Evolutionary conservation across 2,329 filamentous ascomycete species (phyloP), one percentile per base, ranked within the genome.

Genomic region (Curvularia eragrostidis): DNA sequence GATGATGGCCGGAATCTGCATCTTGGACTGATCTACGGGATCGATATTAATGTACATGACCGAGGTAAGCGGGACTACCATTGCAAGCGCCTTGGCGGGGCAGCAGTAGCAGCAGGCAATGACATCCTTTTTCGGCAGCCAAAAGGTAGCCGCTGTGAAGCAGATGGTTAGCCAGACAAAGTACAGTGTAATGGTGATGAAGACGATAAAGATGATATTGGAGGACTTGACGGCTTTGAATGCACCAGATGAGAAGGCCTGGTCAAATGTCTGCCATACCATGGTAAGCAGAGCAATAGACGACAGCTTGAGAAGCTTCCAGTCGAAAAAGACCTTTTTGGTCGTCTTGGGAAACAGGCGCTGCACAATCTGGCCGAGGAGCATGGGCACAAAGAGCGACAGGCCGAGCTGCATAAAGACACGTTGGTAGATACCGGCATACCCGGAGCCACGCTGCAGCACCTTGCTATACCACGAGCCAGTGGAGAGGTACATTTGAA

Each of bases 91-190:
- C 75, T 92, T 92, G 13, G 89, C 89, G 0, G 89, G 88, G 24
- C 86, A 87, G 66, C 88, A 91, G 74, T 91, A 91, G 65, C 88
- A 91, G 13, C 90, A 85, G 0, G 89, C 88, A 48, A 91, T 84
- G 0, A 88, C 84, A 65, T 91, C 86, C 56, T 84, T 82, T 36
- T 83, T 83, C 0, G 82, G 77, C 71, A 90, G 80, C 66, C 82
- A 85, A 34, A 81, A 74, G 2, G 83, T 72, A 1, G 82, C 82
- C 1, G 85, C 79, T 36, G 78, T 79, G 62, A 85, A 85, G 59
- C 87, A 90, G 10, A 90, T 81, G 1, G 80, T 75, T 1, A 88
- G 84, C 77, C 89, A 90, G 30, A 91, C 63, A 23, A 83, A 66
- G 66, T 88, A 89, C 9, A 88, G 79, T 0, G 80, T 84, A n/a